Evolutionary conservation across 148 eudicot species (phyloP), one percentile per base, ranked within the genome.

Genomic region (Rhododendron mucronatum): DNA sequence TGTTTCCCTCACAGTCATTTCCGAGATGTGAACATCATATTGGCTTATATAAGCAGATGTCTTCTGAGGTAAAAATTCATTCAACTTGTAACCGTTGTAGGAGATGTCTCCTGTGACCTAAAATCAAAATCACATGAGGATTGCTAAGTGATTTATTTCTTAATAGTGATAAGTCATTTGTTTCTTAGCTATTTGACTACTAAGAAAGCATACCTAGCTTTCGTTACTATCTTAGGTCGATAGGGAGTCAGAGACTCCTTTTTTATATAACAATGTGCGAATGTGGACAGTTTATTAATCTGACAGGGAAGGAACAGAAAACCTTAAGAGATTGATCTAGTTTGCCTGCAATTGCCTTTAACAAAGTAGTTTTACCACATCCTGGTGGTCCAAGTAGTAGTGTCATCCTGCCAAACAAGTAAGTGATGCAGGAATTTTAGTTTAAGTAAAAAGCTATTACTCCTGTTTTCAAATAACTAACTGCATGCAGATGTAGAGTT

Each of bases 371-470:
- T 88, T 95, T 95, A 61, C 98, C 98, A 86, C 96, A 93, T 79
- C 96, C 96, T 5, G 98, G 98, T 75, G 98, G 98, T 55, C 98
- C 98, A 84, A 95, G 95, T 26, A 95, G 88, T 69, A 95, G 88
- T 59, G 95, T 92, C 89, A 95, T 87, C 92, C 98, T 95, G 82
- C 61, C 67, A 61, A 61, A 61, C 18, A 13, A 51, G 57, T 3
- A 51, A 51, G 57, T 12, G 57, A 51, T 14, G 57, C 4, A 51
- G 57, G 4, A 3, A 14, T 12, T 12, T 51, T 51, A 51, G 15
- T 51, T 51, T 51, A 12, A 51, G 57, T 51, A 51, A 51, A 51
- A 51, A 51, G 15, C 18, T 14, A 14, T 51, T 13, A 14, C 18
- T 12, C 4, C 57, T 51, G 57, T 51, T 51, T 51, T 12, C 18